Base-by-base conservation (phyloP, 345 rosid genomes). In the Lepidium sativum region DNA sequence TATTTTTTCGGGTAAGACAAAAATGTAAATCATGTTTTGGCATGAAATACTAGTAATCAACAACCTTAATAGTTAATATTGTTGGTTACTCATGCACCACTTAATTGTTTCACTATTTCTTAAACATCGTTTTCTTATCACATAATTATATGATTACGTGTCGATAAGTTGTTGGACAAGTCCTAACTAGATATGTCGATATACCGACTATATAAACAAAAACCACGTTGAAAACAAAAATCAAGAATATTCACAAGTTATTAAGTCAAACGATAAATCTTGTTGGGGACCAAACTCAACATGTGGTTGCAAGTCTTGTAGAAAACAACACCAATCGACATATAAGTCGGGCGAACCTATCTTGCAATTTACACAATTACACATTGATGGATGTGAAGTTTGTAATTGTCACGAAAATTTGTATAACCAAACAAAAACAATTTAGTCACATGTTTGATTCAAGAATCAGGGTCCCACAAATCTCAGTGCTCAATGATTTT, bases 161-260 rank as follows among this genome's bases (percentile, higher is more conserved):
- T 27, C 29, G 23, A 31, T 16, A 67, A 17, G 32, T 17, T 18
- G 59, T 50, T 41, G 11, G 12, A 69, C 43, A 34, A 21, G 33
- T 16, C 29, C 7, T 51, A 9, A 41, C 23, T n/a, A 21, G 72
- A 55, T 49, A 15, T 39, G 73, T 35, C 23, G 14, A 38, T 31
- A 18, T 39, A 68, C 59, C 59, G 59, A 39, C 53, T 51, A 14
- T 60, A 27, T 40, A 8, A 69, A 50, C 29, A 65, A 47, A 32
- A 54, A 55, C 10, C 55, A 44, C 48, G 63, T 48, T 56, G 63
- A 16, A 67, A 55, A 18, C 1, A 29, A 18, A 52, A 43, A 14
- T 6, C 29, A 25, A 15, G 45, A 17, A 43, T 55, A 65, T 44
- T 4, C 18, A 54, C 21, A 58, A 49, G 32, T 4, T 34, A 45